Percentiles rank a stretch among this genome's conserved stretches.
Conservation (phyloP, 129 eudicot species). For the Sambucus nigra region DNA sequence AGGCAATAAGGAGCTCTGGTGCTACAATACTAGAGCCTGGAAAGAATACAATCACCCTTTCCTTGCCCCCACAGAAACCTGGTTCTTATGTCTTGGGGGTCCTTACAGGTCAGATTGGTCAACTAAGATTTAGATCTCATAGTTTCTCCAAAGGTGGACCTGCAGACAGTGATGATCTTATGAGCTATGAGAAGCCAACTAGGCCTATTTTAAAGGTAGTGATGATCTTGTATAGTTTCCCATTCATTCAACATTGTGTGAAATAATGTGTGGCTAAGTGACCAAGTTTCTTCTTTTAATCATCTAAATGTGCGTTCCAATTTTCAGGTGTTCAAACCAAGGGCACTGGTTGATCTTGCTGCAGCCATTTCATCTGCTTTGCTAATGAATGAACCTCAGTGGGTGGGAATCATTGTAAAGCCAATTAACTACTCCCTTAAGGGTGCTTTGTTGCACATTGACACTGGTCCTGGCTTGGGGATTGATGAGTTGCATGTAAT, state of each 20-base stretch:
- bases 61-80: slow-evolving; percentile 90
- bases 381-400: slow-evolving; percentile 83
- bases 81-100: slow-evolving; percentile 95
- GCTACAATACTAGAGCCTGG: slow-evolving; percentile 75
- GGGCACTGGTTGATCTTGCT: slow-evolving; percentile 80
- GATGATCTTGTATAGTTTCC: neutral
- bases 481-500: slow-evolving; percentile 48
- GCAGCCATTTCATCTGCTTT: slow-evolving; percentile 91
- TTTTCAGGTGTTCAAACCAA: slow-evolving; percentile 71
- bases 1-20: slow-evolving; percentile 72
- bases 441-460: slow-evolving; percentile 76
- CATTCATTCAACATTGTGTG: neutral
- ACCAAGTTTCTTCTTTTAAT: slow-evolving; percentile 6
- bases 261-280: slow-evolving; percentile 10
- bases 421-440: slow-evolving; percentile 65
- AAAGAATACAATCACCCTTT: slow-evolving; percentile 54
- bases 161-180: slow-evolving; percentile 85
- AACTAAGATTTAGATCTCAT: slow-evolving; percentile 88
- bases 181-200: slow-evolving; percentile 94
- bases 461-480: slow-evolving; percentile 71
- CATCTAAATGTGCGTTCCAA: slow-evolving; percentile 1
- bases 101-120: slow-evolving; percentile 94
- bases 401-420: slow-evolving; percentile 82
- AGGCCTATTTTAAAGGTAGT: slow-evolving; percentile 81
- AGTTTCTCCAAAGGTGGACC: slow-evolving; percentile 95